Base-by-base conservation (phyloP, 1,284 basidiomycete genomes). In the Pisolithus thermaeus region DNA sequence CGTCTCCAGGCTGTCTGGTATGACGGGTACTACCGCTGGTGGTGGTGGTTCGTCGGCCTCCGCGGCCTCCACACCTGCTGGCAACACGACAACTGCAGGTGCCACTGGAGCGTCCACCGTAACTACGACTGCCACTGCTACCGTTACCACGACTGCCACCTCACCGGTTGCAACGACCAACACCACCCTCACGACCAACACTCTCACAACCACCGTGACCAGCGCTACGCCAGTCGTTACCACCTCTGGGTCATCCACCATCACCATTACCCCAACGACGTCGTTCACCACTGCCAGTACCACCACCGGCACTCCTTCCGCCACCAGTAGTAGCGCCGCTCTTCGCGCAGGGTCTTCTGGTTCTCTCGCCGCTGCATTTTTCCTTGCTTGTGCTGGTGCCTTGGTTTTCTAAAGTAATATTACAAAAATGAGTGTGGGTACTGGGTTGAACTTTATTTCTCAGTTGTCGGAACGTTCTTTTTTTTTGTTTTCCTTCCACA, bases 1-100 rank as follows among this genome's bases (percentile, higher is more conserved):
- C 27, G 46, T 58, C 30, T 36, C 37, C 56, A 85, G 80, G 8
- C 70, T 87, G 27, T 63, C 70, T 37, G 70, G 71, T 37, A 84
- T 87, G 83, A 70, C 70, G 8, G 84, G 84, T 45, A 52, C 61
- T 23, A 54, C 53, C 30, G 43, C 54, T 16, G n/a, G 39, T 43
- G 46, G 42, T 18, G 38, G 51, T 23, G 54, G 62, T 45, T 55
- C 55, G 52, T 67, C 63, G 49, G 79, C 77, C 25, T 75, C 81
- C 59, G 57, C 68, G 49, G 79, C 77, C 25, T 75, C 81, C 59
- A 57, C 68, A 28, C 59, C 77, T 1, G 68, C 76, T 47, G 74
- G 77, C 38, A 79, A 76, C 49, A 70, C 47, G 32, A 28, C 55
- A 7, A 51, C 60, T 2, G 2, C 6, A 9, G 47, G 53, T 1